Evolutionary conservation across 441 rosid genomes (phyloP).

Genomic region (Sinapis alba): DNA sequence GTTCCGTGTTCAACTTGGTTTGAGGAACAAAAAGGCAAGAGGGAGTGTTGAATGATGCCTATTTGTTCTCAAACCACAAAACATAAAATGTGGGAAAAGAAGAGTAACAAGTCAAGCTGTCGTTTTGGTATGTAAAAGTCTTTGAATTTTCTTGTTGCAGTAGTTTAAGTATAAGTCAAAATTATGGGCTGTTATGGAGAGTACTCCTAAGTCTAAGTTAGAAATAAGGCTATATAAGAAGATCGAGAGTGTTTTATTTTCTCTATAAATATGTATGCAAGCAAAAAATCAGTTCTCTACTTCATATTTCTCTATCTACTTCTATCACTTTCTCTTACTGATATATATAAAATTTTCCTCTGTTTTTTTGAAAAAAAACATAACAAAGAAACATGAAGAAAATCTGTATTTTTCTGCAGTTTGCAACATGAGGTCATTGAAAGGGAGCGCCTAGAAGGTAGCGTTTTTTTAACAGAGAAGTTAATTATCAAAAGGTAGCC

Average conservation of each 20-base stretch:
- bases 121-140: background rate
- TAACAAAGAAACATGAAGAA: no score
- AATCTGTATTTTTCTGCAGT: no score
- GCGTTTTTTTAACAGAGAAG: no score
- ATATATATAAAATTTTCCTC: no score
- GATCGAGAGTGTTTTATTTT: background rate
- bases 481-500: no score
- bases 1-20: background rate
- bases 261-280: background rate
- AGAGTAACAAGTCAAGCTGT: background rate
- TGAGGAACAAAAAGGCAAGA: background rate
- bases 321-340: no score
- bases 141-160: background rate
- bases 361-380: no score
- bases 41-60: background rate
- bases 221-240: background rate
- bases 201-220: background rate
- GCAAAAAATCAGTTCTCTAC: background rate
- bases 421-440: slow-evolving; percentile 22
- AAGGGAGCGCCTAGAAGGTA: no score
- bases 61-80: background rate
- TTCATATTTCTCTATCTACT: no score
- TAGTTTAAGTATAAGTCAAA: background rate
- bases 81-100: background rate
- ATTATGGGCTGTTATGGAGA: background rate